Evolutionary conservation across 2,329 filamentous ascomycete species (phyloP).

Genomic region (Trichoderma asperellum): DNA sequence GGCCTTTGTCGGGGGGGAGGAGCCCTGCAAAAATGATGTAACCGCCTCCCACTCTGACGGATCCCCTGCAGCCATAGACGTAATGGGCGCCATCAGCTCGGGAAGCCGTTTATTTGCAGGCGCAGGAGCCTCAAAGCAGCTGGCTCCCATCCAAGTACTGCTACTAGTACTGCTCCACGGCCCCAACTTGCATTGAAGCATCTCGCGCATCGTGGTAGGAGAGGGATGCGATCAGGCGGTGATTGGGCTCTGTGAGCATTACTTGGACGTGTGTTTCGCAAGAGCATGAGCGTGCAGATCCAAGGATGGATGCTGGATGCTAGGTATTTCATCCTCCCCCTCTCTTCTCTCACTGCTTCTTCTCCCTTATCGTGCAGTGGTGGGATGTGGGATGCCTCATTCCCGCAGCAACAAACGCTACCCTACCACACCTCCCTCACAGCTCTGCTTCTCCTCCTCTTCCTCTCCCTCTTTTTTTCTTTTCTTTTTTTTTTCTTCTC

Average conservation of each 20-base stretch:
- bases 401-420: slow-evolving; percentile 8
- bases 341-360: neutral
- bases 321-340: neutral
- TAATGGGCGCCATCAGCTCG: slow-evolving; percentile 29
- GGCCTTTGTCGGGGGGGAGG: neutral
- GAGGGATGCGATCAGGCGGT: neutral
- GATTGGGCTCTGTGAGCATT: neutral
- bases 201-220: neutral
- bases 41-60: slow-evolving; percentile 20
- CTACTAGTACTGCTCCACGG: neutral
- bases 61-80: slow-evolving; percentile 29
- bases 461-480: neutral
- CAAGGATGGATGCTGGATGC: neutral
- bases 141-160: neutral
- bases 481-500: neutral
- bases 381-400: neutral
- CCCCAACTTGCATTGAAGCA: neutral
- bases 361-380: neutral
- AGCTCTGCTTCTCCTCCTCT: neutral
- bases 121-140: slow-evolving; percentile 17
- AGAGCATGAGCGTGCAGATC: neutral
- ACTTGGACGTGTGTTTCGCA: neutral
- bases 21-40: slow-evolving; percentile 26
- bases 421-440: neutral
- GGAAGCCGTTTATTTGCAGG: slow-evolving; percentile 15